Base-by-base conservation (phyloP, 805 yeast genomes). In the Sungouiella blattae region DNA sequence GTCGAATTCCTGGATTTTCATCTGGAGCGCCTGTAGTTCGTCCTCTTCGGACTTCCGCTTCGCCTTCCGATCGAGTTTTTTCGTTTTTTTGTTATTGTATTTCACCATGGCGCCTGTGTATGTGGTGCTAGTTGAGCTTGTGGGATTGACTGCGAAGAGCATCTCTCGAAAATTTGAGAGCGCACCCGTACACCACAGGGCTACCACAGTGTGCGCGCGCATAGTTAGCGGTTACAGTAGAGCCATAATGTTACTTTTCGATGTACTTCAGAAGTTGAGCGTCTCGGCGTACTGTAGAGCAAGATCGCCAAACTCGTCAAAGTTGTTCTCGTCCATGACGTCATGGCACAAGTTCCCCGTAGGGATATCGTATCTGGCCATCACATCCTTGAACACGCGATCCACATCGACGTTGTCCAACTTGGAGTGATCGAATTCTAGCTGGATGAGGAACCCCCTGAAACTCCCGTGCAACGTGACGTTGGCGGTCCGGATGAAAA, bases 381-480 rank as follows among this genome's bases (percentile, higher is more conserved):
- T 44, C 14, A 66, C 47, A 9, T 47, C 49, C 5, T 47, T 49
- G 34, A 71, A 58, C 11, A 53, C 49, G 16, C 32, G 33, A 20
- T 35, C 41, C 21, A 26, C 32, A 25, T 41, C 46, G 9, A 28
- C 18, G 18, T 30, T 13, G 16, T n/a, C 40, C 37, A n/a, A 32
- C 41, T 23, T 37, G 29, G 30, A 30, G 15, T 38, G 40, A 26
- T 48, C 40, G 22, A 41, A 67, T 38, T 75, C 81, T 2, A 81
- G 66, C 46, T 81, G 83, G 18, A 85, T 71, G 24, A 85, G 53
- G 24, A 85, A 69, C 0, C 88, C 88, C 41, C 80, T 75, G 64
- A 83, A 85, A 13, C 68, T 69, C 1, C 95, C 94, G 52, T 83
- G 88, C 11, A 84, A 66, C 32, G 80, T 78, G 26, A 85, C 77